phyloP scores from a whole-genome alignment of 176 grass and related monocot species.

The Aegilops longissima region DNA sequence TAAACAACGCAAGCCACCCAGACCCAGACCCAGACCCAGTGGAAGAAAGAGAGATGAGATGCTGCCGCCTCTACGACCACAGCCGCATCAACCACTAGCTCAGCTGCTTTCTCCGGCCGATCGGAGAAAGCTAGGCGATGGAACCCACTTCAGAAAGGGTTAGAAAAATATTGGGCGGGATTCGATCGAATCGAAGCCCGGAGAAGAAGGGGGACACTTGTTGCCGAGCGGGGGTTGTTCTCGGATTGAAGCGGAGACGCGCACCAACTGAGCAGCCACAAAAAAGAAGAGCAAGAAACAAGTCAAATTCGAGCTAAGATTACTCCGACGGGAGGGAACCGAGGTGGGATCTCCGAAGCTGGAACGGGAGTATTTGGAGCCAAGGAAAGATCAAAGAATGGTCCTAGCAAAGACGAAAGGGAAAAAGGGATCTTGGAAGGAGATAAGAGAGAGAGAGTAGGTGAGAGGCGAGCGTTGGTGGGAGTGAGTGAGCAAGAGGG shows the following conservation, averaged over 20 bases:
- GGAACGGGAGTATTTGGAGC: conserved; percentile 29
- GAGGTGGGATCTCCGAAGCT: conserved; percentile 34
- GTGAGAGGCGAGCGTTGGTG: conserved; percentile 43
- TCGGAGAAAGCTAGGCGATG: conserved; percentile 53
- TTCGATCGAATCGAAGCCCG: conserved; percentile 65
- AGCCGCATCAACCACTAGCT: conserved; percentile 38
- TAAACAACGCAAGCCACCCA: conserved; percentile 29
- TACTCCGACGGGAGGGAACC: neutral
- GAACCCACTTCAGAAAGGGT: conserved; percentile 54
- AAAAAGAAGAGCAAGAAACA: neutral
- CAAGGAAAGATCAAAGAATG: conserved; percentile 52
- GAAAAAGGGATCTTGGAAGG: conserved; percentile 50
- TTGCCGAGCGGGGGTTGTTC: too few relatives aligned
- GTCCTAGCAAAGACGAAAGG: conserved; percentile 32
- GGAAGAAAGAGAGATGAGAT: neutral
- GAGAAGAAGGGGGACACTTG: conserved; percentile 24
- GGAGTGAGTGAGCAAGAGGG: conserved; percentile 26
- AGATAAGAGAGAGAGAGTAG: conserved; percentile 51
- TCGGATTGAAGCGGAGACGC: neutral
- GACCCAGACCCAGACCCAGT: conserved; percentile 9
- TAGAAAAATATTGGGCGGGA: conserved; percentile 39
- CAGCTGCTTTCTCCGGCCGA: conserved; percentile 22
- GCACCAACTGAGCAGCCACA: neutral
- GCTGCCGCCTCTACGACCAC: conserved; percentile 23
- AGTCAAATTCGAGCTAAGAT: conserved; percentile 25